A percentile compares a stretch with the other conserved stretches of the same genome.
phyloP scores from a whole-genome alignment of 2,329 filamentous ascomycete species.

The Blastomyces parvus region DNA sequence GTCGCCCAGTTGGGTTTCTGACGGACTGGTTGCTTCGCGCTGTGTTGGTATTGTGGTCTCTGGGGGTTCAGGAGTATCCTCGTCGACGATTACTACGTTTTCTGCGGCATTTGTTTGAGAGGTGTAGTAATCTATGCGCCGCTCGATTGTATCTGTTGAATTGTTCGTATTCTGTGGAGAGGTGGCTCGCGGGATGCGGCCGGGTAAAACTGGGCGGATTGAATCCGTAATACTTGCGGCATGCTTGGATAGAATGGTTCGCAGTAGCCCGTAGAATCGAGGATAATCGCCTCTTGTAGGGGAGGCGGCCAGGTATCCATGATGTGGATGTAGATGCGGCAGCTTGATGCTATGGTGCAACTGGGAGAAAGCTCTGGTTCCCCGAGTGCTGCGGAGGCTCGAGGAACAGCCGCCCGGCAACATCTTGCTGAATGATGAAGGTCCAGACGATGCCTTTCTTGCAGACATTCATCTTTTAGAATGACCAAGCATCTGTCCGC shows the following conservation, averaged over 20 bases:
- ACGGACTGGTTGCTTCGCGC: not conserved
- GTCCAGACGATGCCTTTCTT: slow-evolving; percentile 10
- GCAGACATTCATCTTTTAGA: slow-evolving; percentile 4
- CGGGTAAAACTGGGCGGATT: slow-evolving; percentile 14
- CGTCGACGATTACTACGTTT: slow-evolving; percentile 4
- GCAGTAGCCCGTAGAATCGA: slow-evolving; percentile 7
- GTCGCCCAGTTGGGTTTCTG: slow-evolving; percentile 9
- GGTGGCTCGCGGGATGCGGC: not conserved
- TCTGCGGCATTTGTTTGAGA: not conserved
- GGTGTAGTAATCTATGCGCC: not conserved
- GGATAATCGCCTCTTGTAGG: not conserved
- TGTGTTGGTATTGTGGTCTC: not conserved
- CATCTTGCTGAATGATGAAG: slow-evolving; percentile 17
- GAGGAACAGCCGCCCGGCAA: slow-evolving; percentile 8
- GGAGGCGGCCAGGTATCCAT: not conserved
- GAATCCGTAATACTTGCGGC: slow-evolving; percentile 15
- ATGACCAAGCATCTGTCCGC: not conserved
- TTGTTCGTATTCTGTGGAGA: not conserved
- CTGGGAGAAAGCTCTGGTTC: slow-evolving; percentile 1
- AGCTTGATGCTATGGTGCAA: not conserved
- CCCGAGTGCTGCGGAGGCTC: slow-evolving; percentile 9
- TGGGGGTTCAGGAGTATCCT: slow-evolving; percentile 1
- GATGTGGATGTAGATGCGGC: not conserved
- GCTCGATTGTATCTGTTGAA: not conserved
- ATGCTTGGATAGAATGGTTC: slow-evolving; percentile 17